A percentile compares a stretch with the other conserved stretches of the same genome.
Conservation (phyloP, 176 grass and related monocot species). For the Eleusine coracana region DNA sequence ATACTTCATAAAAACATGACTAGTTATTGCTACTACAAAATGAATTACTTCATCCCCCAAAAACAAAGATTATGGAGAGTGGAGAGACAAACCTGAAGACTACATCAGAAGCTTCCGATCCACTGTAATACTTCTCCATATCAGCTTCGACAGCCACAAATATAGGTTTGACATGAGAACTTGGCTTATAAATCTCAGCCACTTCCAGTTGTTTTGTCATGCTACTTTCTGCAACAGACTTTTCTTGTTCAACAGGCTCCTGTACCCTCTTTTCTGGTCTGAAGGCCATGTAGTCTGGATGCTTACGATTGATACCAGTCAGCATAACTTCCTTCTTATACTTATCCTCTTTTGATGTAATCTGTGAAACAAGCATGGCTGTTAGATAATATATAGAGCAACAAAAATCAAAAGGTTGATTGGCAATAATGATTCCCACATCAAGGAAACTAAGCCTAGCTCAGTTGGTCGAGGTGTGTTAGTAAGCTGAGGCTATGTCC, state of each 20-base stretch:
- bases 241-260: conserved; percentile 62
- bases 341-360: conserved; percentile 86
- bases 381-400: conserved; percentile 25
- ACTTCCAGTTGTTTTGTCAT: conserved; percentile 72
- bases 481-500: not conserved
- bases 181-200: conserved; percentile 83
- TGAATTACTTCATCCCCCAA: not conserved
- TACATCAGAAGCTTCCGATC: conserved; percentile 76
- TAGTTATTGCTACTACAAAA: not conserved
- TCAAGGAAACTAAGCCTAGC: not conserved
- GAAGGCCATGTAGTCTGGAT: conserved; percentile 79
- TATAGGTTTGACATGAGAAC: conserved; percentile 86
- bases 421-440: conserved; percentile 15
- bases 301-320: conserved; percentile 53
- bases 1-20: conserved; percentile 2
- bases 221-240: conserved; percentile 49
- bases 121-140: conserved; percentile 75
- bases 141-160: conserved; percentile 75
- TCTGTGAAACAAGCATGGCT: conserved; percentile 46
- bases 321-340: conserved; percentile 85
- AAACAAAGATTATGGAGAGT: not conserved
- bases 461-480: conserved; percentile 2
- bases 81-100: conserved; percentile 69
- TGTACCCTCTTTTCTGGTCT: conserved; percentile 77
- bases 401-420: conserved; percentile 6